Percentiles rank a stretch among this genome's conserved stretches.
Conservation (phyloP, 2,329 filamentous ascomycete species). For the Chrysoporthe deuterocubensis region DNA sequence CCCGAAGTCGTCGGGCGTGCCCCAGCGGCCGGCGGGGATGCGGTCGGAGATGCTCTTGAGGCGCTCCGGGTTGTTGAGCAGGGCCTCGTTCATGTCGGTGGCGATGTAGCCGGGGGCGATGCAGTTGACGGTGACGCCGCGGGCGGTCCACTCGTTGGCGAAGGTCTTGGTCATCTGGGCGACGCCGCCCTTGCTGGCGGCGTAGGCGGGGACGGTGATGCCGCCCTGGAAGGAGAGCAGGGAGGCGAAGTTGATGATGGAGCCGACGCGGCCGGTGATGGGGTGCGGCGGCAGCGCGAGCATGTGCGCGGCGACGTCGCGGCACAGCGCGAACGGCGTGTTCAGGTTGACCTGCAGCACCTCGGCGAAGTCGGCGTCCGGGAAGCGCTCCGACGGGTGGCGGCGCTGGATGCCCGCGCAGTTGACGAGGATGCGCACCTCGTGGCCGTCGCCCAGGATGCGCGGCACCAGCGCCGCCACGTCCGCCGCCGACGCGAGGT, state of each 20-base stretch:
- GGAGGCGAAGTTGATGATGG: conserved; percentile 83
- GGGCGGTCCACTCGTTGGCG: conserved; percentile 82
- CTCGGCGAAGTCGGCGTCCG: conserved; percentile 75
- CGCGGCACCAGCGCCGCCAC: conserved; percentile 64
- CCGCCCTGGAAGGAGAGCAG: conserved; percentile 86
- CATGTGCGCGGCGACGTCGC: conserved; percentile 81
- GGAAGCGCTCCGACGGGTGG: conserved; percentile 76
- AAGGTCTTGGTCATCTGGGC: conserved; percentile 84
- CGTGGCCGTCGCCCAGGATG: conserved; percentile 64
- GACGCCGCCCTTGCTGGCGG: conserved; percentile 83
- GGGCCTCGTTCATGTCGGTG: conserved; percentile 91
- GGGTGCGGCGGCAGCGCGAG: conserved; percentile 57
- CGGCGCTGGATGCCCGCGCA: conserved; percentile 85
- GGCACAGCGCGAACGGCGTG: conserved; percentile 77
- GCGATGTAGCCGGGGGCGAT: conserved; percentile 89
- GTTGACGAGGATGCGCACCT: conserved; percentile 80
- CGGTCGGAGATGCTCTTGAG: conserved; percentile 75
- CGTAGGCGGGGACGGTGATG: conserved; percentile 85
- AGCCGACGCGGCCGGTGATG: conserved; percentile 61
- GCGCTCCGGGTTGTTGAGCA: conserved; percentile 73
- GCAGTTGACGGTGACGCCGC: conserved; percentile 83
- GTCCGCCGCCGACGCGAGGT: conserved; percentile 65
- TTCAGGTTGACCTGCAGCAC: conserved; percentile 88
- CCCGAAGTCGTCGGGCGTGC: conserved; percentile 84
- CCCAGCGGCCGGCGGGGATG: conserved; percentile 87